Base-by-base conservation (phyloP, 768 basidiomycete genomes). In the Leucosporidium scottii region DNA sequence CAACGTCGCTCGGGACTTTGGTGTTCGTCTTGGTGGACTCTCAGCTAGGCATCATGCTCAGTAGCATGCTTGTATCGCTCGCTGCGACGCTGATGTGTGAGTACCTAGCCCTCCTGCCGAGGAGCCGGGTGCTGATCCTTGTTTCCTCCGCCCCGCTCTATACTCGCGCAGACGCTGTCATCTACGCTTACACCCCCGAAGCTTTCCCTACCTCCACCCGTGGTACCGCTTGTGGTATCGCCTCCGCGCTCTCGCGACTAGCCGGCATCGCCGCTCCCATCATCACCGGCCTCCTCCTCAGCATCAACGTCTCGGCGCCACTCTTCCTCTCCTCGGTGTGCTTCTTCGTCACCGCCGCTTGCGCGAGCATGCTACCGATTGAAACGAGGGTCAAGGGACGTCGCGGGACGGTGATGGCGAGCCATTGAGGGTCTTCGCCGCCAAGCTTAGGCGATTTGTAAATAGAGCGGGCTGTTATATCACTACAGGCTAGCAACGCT, bases 141-240 rank as follows among this genome's bases (percentile, higher is more conserved):
- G 67, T 81, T 77, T 28, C 17, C 31, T 62, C 31, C 44, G 66
- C 58, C 53, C 28, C 50, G 17, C 31, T 54, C 39, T 23, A 27
- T 20, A 51, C 62, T 64, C 1, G 39, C 1, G 12, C 31, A 69
- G 70, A 62, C 23, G 55, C 70, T n/a, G 65, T 74, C 54, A 69
- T 69, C 51, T 72, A 47, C 64, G 81, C 82, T 5, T 90, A 89
- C 87, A 91, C 91, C 0, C 91, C 91, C 4, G 89, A 90, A 78
- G 87, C 91, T 20, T 93, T 93, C 74, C 85, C 84, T 0, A 90
- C 90, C 0, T 85, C 27, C 28, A 36, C 54, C 0, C 48, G 72
- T 58, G 91, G 92, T 31, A 91, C 91, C 0, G 92, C 91, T 0
- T 87, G 88, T 74, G 91, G 91, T 1, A 87, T 89, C 61, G 91